Base-by-base conservation (phyloP, 2,329 filamentous ascomycete genomes). In the Dactylellina leptospora region DNA sequence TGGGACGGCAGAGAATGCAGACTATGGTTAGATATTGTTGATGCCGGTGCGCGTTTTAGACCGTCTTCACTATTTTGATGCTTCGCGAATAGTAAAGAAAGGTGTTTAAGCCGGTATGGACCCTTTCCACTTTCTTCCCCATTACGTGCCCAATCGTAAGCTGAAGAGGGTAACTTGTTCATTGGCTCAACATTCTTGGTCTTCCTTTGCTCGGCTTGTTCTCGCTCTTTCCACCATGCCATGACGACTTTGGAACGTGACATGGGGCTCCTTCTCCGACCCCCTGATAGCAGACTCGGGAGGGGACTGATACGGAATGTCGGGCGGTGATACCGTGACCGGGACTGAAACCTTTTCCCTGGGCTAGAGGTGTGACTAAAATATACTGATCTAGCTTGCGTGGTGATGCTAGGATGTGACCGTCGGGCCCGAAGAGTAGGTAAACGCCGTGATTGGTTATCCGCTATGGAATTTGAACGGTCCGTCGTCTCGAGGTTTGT, bases 191-290 rank as follows among this genome's bases (percentile, higher is more conserved):
- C n/a, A n/a, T n/a, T n/a, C 30, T 33, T n/a, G 38, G 36, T 23
- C 6, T n/a, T 22, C 16, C 27, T 33, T 5, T 47, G 51, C 18
- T 27, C 13, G 23, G 53, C 59, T 55, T 36, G 48, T 30, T 63
- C 60, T n/a, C 64, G 66, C n/a, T 71, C 66, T 53, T 71, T 71
- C 66, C 66, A 71, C 66, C 66, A 71, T 42, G 66, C 66, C 66
- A 71, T 71, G 16, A 71, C 66, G 20, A 58, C 58, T 33, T 53
- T 62, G 1, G 66, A 58, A 13, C 53, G 20, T 13, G 63, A 27
- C 4, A 51, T 53, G 25, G 58, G 40, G 3, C 28, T 63, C 38
- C 40, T 62, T 36, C 63, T 71, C 1, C 45, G 56, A 25, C 50
- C 38, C 18, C n/a, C 25, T 27, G 45, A 58, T 8, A 48, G 25